Percentiles rank a stretch among this genome's conserved stretches.
phyloP scores from a whole-genome alignment of 2,329 filamentous ascomycete genomes.

The Stagonosporopsis chrysanthemi region DNA sequence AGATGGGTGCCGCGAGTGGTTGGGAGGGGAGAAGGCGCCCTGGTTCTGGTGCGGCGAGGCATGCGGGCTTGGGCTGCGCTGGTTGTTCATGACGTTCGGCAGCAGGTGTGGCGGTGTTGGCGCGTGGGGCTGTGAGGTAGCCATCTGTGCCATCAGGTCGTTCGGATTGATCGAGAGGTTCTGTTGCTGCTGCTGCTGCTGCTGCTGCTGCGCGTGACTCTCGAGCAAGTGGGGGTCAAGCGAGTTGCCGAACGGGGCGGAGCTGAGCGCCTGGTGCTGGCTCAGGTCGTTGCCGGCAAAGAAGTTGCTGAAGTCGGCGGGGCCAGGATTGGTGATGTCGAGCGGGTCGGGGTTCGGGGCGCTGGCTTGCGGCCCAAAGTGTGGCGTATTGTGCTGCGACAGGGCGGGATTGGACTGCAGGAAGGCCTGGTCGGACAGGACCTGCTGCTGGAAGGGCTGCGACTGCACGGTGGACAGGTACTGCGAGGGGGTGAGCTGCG shows the following conservation, averaged over 20 bases:
- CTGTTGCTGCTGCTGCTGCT: conserved; percentile 39
- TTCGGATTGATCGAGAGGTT: conserved; percentile 56
- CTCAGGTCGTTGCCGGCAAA: conserved; percentile 64
- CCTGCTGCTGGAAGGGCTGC: conserved; percentile 50
- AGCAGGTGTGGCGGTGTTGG: conserved; percentile 65
- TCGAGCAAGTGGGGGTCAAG: conserved; percentile 56
- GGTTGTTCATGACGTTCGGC: conserved; percentile 59
- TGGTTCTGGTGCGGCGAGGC: conserved; percentile 63
- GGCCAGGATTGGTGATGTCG: conserved; percentile 40
- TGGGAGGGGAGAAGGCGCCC: conserved; percentile 60
- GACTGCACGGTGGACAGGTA: conserved; percentile 52
- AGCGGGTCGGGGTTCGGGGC: conserved; percentile 48
- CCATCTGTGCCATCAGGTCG: conserved; percentile 60
- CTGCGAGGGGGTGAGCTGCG: conserved; percentile 46
- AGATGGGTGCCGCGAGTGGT: conserved; percentile 62
- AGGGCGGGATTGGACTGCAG: conserved; percentile 49
- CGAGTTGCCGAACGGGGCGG: conserved; percentile 62
- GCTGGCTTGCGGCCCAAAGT: conserved; percentile 50
- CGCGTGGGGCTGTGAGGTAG: conserved; percentile 58
- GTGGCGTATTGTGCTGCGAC: conserved; percentile 64
- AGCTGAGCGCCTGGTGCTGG: conserved; percentile 65
- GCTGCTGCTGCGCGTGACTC: conserved; percentile 48
- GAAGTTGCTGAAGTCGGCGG: conserved; percentile 54
- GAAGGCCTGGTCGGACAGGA: conserved; percentile 53
- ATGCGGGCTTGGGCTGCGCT: conserved; percentile 61